phyloP scores from a whole-genome alignment of 345 rosid genomes.

The Salix dunnii region DNA sequence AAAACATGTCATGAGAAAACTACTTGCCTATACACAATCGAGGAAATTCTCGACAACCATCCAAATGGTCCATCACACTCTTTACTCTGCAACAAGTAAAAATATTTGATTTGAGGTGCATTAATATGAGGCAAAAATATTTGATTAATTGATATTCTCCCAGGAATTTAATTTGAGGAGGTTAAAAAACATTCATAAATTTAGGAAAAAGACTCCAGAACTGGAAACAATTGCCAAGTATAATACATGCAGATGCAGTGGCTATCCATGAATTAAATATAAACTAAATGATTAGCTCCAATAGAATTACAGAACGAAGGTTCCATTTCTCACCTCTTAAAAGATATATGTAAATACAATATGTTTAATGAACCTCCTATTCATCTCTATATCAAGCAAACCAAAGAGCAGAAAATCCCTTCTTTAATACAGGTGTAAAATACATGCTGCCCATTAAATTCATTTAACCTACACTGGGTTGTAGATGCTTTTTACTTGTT shows the following conservation, averaged over 20 bases:
- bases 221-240: neutral
- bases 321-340: neutral
- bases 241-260: neutral
- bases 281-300: neutral
- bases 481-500: neutral
- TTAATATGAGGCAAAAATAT: neutral
- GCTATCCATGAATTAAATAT: neutral
- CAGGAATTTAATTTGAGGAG: neutral
- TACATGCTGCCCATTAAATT: neutral
- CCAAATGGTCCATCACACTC: constrained; percentile 72
- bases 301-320: neutral
- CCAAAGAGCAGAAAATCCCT: neutral
- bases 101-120: neutral
- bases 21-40: constrained; percentile 66
- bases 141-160: neutral
- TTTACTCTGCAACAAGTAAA: constrained; percentile 50
- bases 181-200: neutral
- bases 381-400: neutral
- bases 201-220: neutral
- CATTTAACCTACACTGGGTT: neutral
- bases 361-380: neutral
- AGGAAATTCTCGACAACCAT: constrained; percentile 69
- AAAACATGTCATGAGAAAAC: neutral
- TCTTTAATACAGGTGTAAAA: neutral
- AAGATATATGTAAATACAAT: neutral